Conservation (phyloP, 345 rosid genomes). For the Brassica incana region DNA sequence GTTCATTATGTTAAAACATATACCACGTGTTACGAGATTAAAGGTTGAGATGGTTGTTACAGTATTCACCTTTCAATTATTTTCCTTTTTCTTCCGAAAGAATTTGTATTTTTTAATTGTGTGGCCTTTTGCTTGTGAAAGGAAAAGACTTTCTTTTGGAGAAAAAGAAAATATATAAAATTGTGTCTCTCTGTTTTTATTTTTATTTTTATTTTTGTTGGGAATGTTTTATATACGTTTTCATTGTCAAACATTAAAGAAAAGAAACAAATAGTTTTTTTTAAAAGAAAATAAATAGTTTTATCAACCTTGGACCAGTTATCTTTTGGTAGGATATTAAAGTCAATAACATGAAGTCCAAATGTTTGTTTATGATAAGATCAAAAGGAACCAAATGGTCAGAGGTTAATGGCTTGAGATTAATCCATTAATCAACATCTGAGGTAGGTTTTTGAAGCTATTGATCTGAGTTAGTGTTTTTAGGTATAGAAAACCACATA, state of each 20-base stretch:
- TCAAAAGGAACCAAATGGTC: too few relatives aligned
- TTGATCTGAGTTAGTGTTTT: too few relatives aligned
- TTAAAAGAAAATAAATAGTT: too few relatives aligned
- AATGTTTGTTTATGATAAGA: too few relatives aligned
- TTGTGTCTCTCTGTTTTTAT: conserved; percentile 2
- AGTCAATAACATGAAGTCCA: too few relatives aligned
- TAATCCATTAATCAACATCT: too few relatives aligned
- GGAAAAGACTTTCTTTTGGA: background rate
- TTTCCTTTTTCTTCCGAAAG: conserved; percentile 6
- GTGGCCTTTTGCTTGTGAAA: conserved; percentile 28
- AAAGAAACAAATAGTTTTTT: too few relatives aligned
- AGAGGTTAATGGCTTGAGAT: too few relatives aligned
- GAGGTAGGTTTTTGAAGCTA: too few relatives aligned
- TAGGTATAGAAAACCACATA: too few relatives aligned
- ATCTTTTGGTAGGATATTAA: too few relatives aligned
- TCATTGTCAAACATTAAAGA: background rate
- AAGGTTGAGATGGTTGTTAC: conserved; percentile 22
- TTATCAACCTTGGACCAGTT: too few relatives aligned
- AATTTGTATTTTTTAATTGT: conserved; percentile 14
- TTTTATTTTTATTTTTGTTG: background rate
- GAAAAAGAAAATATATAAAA: background rate
- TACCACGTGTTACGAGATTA: conserved; percentile 22
- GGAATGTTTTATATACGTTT: background rate
- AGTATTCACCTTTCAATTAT: conserved; percentile 27
- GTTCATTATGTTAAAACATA: conserved; percentile 7